Evolutionary conservation across 768 basidiomycete species (phyloP).

Genomic region (Brasilioporus rufonigricans): DNA sequence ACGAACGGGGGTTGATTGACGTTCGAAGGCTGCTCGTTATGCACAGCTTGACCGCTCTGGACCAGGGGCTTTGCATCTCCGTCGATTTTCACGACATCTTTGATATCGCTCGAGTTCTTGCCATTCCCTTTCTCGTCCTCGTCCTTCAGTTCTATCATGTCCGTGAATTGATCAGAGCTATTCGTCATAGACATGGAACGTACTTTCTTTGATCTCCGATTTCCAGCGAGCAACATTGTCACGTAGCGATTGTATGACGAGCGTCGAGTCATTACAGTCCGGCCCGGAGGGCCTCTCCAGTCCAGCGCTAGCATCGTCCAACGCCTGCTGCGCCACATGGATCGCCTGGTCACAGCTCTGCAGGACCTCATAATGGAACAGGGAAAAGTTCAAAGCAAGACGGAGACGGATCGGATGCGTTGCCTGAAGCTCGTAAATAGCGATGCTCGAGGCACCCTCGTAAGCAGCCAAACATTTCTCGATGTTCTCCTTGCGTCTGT

Average conservation of each 20-base stretch:
- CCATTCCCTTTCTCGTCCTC: neutral
- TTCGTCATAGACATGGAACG: neutral
- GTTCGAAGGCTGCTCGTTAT: neutral
- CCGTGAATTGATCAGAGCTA: neutral
- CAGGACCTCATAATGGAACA: neutral
- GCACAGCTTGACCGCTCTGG: neutral
- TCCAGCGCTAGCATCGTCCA: neutral
- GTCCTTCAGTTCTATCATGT: neutral
- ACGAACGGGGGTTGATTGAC: neutral
- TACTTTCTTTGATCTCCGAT: neutral
- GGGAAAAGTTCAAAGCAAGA: neutral
- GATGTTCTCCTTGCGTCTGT: neutral
- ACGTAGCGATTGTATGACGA: neutral
- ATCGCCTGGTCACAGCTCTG: neutral
- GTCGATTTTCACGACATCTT: neutral
- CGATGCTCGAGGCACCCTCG: neutral
- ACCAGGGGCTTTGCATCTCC: neutral
- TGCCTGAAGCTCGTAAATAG: neutral
- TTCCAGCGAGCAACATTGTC: neutral
- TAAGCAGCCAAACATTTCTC: neutral
- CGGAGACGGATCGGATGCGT: neutral
- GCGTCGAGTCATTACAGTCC: neutral
- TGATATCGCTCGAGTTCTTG: neutral
- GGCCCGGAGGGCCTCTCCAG: neutral
- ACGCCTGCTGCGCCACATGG: neutral